Base-by-base conservation (phyloP, 768 basidiomycete species). In the Porpolomopsis calyptriformis region DNA sequence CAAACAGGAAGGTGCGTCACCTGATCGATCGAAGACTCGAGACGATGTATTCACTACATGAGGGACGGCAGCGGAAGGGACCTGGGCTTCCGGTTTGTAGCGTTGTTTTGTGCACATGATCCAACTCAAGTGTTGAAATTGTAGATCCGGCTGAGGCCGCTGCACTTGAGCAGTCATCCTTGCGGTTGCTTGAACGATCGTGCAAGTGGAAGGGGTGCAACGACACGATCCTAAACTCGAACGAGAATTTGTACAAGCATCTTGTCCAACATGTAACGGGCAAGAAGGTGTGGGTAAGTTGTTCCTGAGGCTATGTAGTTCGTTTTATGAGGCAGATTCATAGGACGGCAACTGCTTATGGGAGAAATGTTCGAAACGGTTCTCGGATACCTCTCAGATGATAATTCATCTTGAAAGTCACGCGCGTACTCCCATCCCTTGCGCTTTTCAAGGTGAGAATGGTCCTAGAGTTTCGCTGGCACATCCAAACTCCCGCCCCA, bases 161-260 rank as follows among this genome's bases (percentile, higher is more conserved):
- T 35, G 68, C 72, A 26, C 61, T 78, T 49, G 57, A 66, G 44
- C 56, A 75, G 47, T 69, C 80, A 45, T 72, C 67, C 48, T 66
- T 68, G 6, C 66, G 75, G 49, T 49, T 82, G 44, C 64, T 64
- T 44, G 65, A 67, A 50, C 57, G 65, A 36, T 62, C 58, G 9
- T 86, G 83, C 60, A 68, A 65, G 57, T 87, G 83, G 83, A 61
- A 59, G 46, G 65, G 66, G 22, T 87, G 84, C 59, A 67, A 65
- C 48, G 66, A 64, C 34, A n/a, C n/a, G n/a, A 52, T 76, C 11
- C 54, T 83, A 51, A 82, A 79, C 54, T 78, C 77, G 37, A 61
- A 64, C 4, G 63, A 70, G 35, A 68, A 62, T 36, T 58, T 85
- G 42, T 55, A 71, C 29, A 55, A 60, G 16, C 84, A 86, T 65